Base-by-base conservation (phyloP, 441 rosid genomes). In the Theobroma grandiflorum region DNA sequence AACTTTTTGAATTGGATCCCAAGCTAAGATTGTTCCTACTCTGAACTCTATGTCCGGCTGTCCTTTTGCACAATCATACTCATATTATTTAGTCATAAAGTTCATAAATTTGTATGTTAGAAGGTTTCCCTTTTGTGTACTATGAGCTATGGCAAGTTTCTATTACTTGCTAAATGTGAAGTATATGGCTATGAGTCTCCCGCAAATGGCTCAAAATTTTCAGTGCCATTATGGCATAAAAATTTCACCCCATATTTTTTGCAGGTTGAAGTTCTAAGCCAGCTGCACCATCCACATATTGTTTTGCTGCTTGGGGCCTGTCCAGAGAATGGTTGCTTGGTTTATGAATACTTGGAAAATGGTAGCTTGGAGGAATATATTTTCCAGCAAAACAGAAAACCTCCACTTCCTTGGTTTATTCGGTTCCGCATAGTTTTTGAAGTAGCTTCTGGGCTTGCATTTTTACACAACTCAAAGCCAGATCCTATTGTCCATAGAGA, bases 401-500 rank as follows among this genome's bases (percentile, higher is more conserved):
- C 88, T 7, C 84, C 95, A 76, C 93, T 96, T 81, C 95, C 99
- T 74, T 96, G 99, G 98, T 88, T 87, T 82, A 86, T 88, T 82
- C 91, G 97, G 76, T 96, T 93, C 85, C 88, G 84, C 64, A 80
- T 94, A 71, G 77, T 79, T 65, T 95, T 91, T 62, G 97, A 95
- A 90, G 91, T 92, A 77, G 99, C 95, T 58, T 91, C 94, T 78
- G 99, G 92, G 71, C 90, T 94, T 66, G 91, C 98, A 12, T 95
- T 95, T 86, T 88, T 95, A 35, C 99, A 96, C 89, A 94, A 88
- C 87, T 93, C 99, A 64, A 96, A 93, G 85, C 98, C 99, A 43
- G 93, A 87, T 59, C 97, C 99, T n/a, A 82, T 95, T 37, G 92
- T 95, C 70, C 99, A 95, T 80, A 87, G 99, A n/a, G 98, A 95